These are phyloP conservation scores for Ascochyta rabiei DNA, from an alignment of 2,329 filamentous ascomycete species.

Conservation along the genomic window DNA sequence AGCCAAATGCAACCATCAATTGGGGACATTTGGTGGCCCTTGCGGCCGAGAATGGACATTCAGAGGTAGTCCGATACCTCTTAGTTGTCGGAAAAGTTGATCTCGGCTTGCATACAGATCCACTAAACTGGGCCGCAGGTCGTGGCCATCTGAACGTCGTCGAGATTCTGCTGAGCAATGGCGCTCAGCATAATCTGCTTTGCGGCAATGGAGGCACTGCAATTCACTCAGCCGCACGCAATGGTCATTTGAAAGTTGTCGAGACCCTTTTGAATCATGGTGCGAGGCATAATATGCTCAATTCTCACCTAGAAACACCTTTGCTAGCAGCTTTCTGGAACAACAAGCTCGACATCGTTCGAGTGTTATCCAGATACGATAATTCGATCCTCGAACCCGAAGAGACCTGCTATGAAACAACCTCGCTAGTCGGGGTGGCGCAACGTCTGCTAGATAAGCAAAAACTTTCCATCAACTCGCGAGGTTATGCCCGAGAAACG, in stretches of 20 bases:
- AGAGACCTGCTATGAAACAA: background rate
- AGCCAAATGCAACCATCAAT: background rate
- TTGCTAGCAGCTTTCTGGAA: background rate
- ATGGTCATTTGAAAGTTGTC: background rate
- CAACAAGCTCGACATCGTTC: background rate
- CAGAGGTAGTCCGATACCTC: no score
- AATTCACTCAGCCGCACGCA: background rate
- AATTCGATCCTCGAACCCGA: background rate
- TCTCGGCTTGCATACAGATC: no score
- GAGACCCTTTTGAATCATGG: background rate
- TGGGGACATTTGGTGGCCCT: no score
- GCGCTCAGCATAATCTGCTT: background rate
- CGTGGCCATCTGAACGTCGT: background rate
- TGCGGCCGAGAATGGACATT: no score
- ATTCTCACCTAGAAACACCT: background rate
- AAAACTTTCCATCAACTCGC: background rate
- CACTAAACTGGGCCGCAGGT: background rate
- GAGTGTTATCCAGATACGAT: background rate
- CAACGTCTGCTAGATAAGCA: background rate
- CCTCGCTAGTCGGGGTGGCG: background rate
- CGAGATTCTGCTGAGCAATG: background rate
- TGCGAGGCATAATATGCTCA: background rate
- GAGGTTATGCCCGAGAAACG: background rate
- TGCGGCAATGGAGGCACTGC: accelerated
- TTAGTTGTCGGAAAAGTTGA: no score